These are phyloP conservation scores for Elsinoe batatas DNA, from an alignment of 2,329 filamentous ascomycete species.

Conservation along the genomic window DNA sequence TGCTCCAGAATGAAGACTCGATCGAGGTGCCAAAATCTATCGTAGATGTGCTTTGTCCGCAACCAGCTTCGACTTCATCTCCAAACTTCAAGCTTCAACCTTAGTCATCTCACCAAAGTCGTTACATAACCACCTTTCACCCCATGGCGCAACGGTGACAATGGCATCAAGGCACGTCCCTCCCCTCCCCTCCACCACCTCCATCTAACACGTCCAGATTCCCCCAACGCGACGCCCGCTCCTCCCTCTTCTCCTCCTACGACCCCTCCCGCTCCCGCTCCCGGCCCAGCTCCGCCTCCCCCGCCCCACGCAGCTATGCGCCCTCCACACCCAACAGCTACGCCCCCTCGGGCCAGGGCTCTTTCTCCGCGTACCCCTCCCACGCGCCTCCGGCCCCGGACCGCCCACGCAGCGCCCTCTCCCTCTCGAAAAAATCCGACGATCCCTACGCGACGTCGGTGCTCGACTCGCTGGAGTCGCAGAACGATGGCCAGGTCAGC, in stretches of 20 bases:
- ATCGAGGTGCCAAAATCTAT: too few species aligned
- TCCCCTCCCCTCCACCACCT: background rate
- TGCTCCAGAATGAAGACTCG: background rate
- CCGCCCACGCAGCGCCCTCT: background rate
- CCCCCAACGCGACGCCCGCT: constrained; percentile 31
- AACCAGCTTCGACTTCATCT: background rate
- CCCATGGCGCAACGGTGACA: constrained; percentile 7
- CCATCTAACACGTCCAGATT: constrained; percentile 17
- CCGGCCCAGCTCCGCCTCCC: constrained; percentile 25
- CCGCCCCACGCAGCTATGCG: constrained; percentile 19
- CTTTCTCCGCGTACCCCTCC: constrained; percentile 24
- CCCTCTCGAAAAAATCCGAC: constrained; percentile 58
- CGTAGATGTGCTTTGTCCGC: background rate
- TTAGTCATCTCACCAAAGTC: background rate
- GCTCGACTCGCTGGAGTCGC: constrained; percentile 85
- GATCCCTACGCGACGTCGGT: constrained; percentile 59
- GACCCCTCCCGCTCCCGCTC: constrained; percentile 25
- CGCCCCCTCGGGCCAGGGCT: constrained; percentile 5
- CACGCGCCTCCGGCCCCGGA: constrained; percentile 9
- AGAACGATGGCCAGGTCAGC: constrained; percentile 83
- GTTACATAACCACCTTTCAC: background rate
- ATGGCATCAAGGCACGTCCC: constrained; percentile 16
- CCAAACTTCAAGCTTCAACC: background rate
- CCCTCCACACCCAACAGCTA: constrained; percentile 17
- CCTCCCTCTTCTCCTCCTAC: constrained; percentile 33